phyloP scores from a whole-genome alignment of 2,329 filamentous ascomycete genomes.

The Niveomyces coronatus region DNA sequence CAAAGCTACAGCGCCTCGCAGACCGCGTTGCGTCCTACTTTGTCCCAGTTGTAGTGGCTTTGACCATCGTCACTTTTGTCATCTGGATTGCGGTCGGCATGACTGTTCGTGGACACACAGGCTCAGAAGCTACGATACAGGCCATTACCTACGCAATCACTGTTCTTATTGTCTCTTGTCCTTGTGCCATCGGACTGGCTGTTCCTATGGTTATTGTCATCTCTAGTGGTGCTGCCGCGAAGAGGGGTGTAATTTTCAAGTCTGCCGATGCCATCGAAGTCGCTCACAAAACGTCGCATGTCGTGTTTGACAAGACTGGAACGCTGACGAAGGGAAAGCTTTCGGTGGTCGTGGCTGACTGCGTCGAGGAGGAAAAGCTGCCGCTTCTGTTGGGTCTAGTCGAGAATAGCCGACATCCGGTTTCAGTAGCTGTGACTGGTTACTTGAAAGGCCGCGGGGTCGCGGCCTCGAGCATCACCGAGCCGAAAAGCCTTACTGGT shows the following conservation, averaged over 20 bases:
- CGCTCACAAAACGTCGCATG: slow-evolving; percentile 49
- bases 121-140: slow-evolving; percentile 40
- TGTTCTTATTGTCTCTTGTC: slow-evolving; percentile 65
- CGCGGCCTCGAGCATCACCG: slow-evolving; percentile 14
- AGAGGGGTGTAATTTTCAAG: slow-evolving; percentile 59
- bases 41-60: slow-evolving; percentile 50
- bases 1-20: slow-evolving; percentile 56
- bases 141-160: slow-evolving; percentile 65
- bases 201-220: slow-evolving; percentile 74
- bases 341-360: slow-evolving; percentile 22
- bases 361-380: background rate
- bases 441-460: slow-evolving; percentile 24
- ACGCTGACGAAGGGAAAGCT: slow-evolving; percentile 56
- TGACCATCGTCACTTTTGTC: slow-evolving; percentile 51
- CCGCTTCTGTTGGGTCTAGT: slow-evolving; percentile 23
- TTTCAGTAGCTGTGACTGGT: slow-evolving; percentile 36
- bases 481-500: slow-evolving; percentile 30
- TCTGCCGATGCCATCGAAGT: slow-evolving; percentile 53
- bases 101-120: slow-evolving; percentile 25
- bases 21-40: slow-evolving; percentile 60
- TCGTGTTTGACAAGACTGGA: slow-evolving; percentile 75
- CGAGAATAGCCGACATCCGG: slow-evolving; percentile 38
- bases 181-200: slow-evolving; percentile 64
- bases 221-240: slow-evolving; percentile 54
- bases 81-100: slow-evolving; percentile 56